Evolutionary conservation across 176 grass and related monocot species (phyloP), one percentile per base, ranked within the genome.

Genomic region (Cenchrus fungigraminus): DNA sequence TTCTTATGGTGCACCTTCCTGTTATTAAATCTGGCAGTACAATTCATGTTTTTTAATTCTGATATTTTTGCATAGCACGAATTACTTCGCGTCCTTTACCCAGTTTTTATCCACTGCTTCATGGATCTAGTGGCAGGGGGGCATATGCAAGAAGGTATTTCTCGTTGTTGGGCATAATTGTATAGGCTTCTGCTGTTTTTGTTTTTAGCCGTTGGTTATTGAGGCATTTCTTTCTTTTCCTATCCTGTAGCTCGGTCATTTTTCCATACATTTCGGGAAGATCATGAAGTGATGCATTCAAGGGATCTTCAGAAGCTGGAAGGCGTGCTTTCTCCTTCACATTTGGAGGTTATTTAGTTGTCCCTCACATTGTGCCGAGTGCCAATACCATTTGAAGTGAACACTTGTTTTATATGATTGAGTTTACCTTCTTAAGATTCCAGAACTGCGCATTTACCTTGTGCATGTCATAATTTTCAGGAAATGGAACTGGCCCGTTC

Each of bases 81-180:
- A 79, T 83, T 98, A 73, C 97, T 95, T 69, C 90, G 91, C 13
- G 66, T 95, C 61, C 91, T 98, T 29, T 95, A 98, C 86, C 93
- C 91, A 22, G 91, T 92, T 71, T 98, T 89, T 86, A 94, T 98
- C 68, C 97, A 98, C 78, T 94, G 90, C 86, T 98, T 95, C 93
- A 98, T 98, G 97, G 97, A 98, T 98, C 65, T 94, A 71, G 88
- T 98, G 65, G 88, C 88, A 71, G 91, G 91, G 87, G 91, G 93
- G 76, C 93, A 98, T 86, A 92, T 91, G 88, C 91, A 92, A 16
- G 86, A 98, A 89, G 91, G 88, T 92, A 94, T 71, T 17, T 40
- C 57, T 71, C 70, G 67, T 89, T 73, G 57, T 50, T 71, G 22
- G 43, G 79, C 68, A 58, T 78, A 49, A 54, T 78, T 89, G 8